Evolutionary conservation across 2,329 filamentous ascomycete species (phyloP), one percentile per base, ranked within the genome.

Genomic region (Nothomitra cinnamomea): DNA sequence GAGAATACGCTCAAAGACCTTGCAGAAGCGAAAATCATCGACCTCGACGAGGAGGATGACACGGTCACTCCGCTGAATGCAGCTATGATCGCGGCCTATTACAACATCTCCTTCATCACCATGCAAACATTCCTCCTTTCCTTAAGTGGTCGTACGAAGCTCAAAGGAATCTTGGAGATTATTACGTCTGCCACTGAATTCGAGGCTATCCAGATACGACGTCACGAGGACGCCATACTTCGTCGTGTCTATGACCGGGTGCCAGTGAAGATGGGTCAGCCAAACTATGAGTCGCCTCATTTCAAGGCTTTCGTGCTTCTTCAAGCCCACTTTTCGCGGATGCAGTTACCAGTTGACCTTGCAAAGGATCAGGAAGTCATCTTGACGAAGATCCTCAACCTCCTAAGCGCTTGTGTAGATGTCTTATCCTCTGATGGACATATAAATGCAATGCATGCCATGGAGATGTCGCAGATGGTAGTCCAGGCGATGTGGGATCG

Each of bases 381-480:
- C 53, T 68, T 98, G 47, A 79, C 79, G 54, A 94, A 92, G 69
- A 80, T 94, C 1, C 74, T 96, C 54, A 87, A 85, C 63, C 77
- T 98, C 10, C 77, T 98, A 48, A 94, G 86, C 65, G 90, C 92
- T 21, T 87, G 84, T 62, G 92, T 96, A 21, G 92, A 98, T 65
- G 88, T 98, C 15, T 77, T 98, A 36, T 95, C 88, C 8, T 95
- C 89, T 0, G 89, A 98, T 61, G 92, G 90, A 13, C 87, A 95
- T 62, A 76, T 98, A 57, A 98, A 98, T 64, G 90, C 92, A 56
- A 94, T 95, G 83, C 89, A 84, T 62, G 92, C 92, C 25, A 98
- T 98, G 90, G 92, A 98, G 67, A 87, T 98, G 78, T 94, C 87
- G 12, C 92, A 98, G 65, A 98, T 98, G 92, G 87, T 94, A 53